Conservation (phyloP, 2,329 filamentous ascomycete genomes). For the Penicillium sp. region DNA sequence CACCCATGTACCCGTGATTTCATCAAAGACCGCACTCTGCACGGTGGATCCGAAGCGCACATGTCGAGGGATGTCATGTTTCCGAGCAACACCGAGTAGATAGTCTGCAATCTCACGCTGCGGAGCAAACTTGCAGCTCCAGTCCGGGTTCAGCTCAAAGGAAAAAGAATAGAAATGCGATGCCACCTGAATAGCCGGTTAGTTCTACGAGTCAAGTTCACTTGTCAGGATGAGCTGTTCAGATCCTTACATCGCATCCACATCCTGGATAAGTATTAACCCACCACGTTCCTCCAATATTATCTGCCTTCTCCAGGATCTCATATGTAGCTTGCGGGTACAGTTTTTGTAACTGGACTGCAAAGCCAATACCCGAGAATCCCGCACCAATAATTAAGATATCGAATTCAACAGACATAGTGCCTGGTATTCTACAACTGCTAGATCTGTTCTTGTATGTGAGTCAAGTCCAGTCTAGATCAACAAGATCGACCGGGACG, state of each 20-base stretch:
- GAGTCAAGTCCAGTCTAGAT: background rate
- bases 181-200: conserved; percentile 24
- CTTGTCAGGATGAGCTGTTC: background rate
- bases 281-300: conserved; percentile 40
- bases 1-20: too few relatives aligned
- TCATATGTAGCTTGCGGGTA: conserved; percentile 42
- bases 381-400: conserved; percentile 55
- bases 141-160: conserved; percentile 43
- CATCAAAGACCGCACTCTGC: conserved; percentile 11
- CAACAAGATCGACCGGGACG: background rate
- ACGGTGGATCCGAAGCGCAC: conserved; percentile 21
- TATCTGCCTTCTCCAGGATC: conserved; percentile 45
- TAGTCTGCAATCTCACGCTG: too few relatives aligned
- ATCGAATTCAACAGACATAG: conserved; percentile 39
- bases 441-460: background rate
- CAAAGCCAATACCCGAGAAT: conserved; percentile 48
- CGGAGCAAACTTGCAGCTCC: conserved; percentile 30
- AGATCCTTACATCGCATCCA: conserved; percentile 34
- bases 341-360: conserved; percentile 46
- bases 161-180: conserved; percentile 46
- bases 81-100: too few relatives aligned
- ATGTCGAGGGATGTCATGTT: conserved; percentile 12
- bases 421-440: background rate
- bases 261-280: conserved; percentile 38
- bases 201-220: background rate